Base-by-base conservation (phyloP, 768 basidiomycete genomes). In the Lactifluus echinatus region DNA sequence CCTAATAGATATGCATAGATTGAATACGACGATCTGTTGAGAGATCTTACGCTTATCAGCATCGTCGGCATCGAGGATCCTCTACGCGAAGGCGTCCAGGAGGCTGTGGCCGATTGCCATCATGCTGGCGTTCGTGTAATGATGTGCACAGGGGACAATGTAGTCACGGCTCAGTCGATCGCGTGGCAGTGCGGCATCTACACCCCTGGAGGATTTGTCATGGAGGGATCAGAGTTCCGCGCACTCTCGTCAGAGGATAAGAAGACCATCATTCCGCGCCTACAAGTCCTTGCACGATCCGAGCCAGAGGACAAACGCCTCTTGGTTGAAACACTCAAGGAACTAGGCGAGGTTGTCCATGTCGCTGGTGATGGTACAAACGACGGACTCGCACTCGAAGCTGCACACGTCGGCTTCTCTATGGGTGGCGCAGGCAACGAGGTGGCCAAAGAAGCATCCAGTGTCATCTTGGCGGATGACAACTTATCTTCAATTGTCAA, bases 101-200 rank as follows among this genome's bases (percentile, higher is more conserved):
- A 93, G 11, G 93, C 95, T n/a, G 95, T 99, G 43, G 76, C 79
- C 46, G 84, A 89, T 66, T 97, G 94, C 67, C 83, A 83, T 65
- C 79, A 76, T 50, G 95, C 96, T 37, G 94, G 95, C 59, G 93
- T 99, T 14, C 77, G 79, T 21, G 85, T 98, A 73, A 97, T 95
- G 74, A 99, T 97, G 95, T 95, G 92, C 69, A 98, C 96, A 0
- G 96, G 94, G 63, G 94, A 98, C 71, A 97, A 96, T 62, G 91
- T 93, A 49, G 82, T 97, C 50, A 94, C 90, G 0, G 91, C 90
- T 50, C 84, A 93, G n/a, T 97, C 94, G 8, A 99, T 99, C 65
- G 95, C 96, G 19, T 78, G 80, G 1, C 95, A 98, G 66, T 98
- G 96, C 66, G 93, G 94, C 39, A 98, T 98, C 68, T 98, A 88